Base-by-base conservation (phyloP, 805 yeast genomes). In the Metschnikowia anglica region DNA sequence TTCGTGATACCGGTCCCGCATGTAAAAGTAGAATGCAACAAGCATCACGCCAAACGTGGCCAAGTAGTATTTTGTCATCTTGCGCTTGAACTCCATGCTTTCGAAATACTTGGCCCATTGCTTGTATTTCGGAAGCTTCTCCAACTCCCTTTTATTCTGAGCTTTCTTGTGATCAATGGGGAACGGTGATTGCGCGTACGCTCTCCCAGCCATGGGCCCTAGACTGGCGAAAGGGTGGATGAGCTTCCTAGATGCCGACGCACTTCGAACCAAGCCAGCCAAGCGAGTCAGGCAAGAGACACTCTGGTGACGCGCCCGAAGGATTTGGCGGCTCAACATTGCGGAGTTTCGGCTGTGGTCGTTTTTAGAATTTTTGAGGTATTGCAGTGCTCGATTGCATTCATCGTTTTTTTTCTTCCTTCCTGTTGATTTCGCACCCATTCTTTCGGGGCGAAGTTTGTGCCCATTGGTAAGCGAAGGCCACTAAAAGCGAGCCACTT, bases 1-100 rank as follows among this genome's bases (percentile, higher is more conserved):
- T 61, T 81, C 81, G 34, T 70, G 64, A 59, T 77, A 85, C 38
- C 84, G 60, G 54, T 83, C 85, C 53, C 79, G 71, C 80, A 85
- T 81, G 59, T 81, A 80, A 56, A 73, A 74, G 44, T 78, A 72
- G 39, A 88, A 86, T 44, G 81, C 76, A 16, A 76, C 67, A 21
- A 80, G 59, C 55, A 83, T 76, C 8, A 75, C 65, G 2, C 70
- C 69, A 58, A 84, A 84, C 2, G 79, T 74, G n/a, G 76, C 78
- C 31, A 85, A 58, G 48, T 84, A 77, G 57, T 74, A 79, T 52
- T 78, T 77, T 5, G 89, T 81, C 71, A 84, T 71, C 8, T 57
- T 54, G 37, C 75, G 74, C 53, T 75, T 80, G 62, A 84, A 84
- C 40, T 75, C 73, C 41, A 74, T 74, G 2, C 83, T 73, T 41